Base-by-base conservation (phyloP, 805 yeast genomes). In the Yamadazyma tumulicola region DNA sequence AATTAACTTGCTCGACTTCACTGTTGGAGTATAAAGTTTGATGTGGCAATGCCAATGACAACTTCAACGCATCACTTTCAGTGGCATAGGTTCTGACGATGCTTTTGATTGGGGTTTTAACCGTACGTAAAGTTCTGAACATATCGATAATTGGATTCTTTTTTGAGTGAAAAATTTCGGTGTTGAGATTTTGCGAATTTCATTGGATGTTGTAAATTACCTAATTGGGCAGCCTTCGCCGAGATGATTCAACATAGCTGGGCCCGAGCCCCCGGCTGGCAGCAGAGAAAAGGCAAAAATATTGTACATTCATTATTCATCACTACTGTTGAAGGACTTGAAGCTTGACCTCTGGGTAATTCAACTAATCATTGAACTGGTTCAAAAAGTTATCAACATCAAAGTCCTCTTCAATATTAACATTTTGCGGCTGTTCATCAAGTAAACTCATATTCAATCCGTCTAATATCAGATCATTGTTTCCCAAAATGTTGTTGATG, bases 81-180 rank as follows among this genome's bases (percentile, higher is more conserved):
- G 91, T 95, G 53, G 98, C 98, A 64, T 89, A 91, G 43, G 83
- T 72, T 79, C 96, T 83, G n/a, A n/a, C n/a, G n/a, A n/a, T n/a
- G n/a, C n/a, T n/a, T n/a, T n/a, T n/a, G n/a, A n/a, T n/a, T n/a
- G n/a, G n/a, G n/a, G n/a, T n/a, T n/a, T n/a, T n/a, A 52, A 72
- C 71, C 56, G 74, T 68, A 69, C 81, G 79, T 49, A 76, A 57
- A 43, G 80, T 64, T 62, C 81, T 76, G 61, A 77, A 77, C 83
- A 77, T 77, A 36, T 33, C 60, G 24, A 31, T 26, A 24, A 23
- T 17, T 24, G 11, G 11, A 21, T 20, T 34, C 19, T 21, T 23
- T 29, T n/a, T 19, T 29, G 35, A 21, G 28, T 27, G 34, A 34
- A 32, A 41, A 31, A 31, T 17, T 27, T 43, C 46, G 42, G 44